These are phyloP conservation scores for Penicillium paradoxum DNA, from an alignment of 495 filamentous ascomycete species.

Conservation along the genomic window DNA sequence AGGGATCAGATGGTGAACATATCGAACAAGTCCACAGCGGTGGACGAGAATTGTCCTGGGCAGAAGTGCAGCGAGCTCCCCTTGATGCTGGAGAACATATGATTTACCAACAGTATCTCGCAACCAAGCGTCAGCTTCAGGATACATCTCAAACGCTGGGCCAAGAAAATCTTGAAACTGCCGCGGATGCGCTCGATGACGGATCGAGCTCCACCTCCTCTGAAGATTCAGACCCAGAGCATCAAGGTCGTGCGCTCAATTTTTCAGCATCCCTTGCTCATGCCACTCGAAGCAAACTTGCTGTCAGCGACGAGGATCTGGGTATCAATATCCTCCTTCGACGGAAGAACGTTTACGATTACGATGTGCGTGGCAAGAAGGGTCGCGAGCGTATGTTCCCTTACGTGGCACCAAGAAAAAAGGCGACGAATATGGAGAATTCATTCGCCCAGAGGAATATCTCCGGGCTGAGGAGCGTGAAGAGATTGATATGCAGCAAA, in stretches of 20 bases:
- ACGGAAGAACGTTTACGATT: conserved; percentile 82
- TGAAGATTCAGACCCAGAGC: conserved; percentile 83
- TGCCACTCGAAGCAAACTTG: conserved; percentile 74
- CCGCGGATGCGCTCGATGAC: conserved; percentile 79
- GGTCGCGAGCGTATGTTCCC: conserved; percentile 93
- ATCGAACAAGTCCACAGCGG: conserved; percentile 61
- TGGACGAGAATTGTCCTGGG: conserved; percentile 56
- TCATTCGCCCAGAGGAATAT: conserved; percentile 90
- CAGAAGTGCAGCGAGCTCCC: conserved; percentile 54
- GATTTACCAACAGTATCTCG: conserved; percentile 86
- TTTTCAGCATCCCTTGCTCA: conserved; percentile 76
- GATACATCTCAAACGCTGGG: conserved; percentile 65
- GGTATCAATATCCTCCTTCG: conserved; percentile 90
- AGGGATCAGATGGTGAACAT: conserved; percentile 51
- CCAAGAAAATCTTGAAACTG: conserved; percentile 57
- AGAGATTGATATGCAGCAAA: conserved; percentile 61
- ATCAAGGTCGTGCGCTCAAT: conserved; percentile 89
- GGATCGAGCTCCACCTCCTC: conserved; percentile 75
- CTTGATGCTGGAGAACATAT: conserved; percentile 69
- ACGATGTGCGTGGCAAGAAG: conserved; percentile 86
- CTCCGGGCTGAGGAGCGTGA: conserved; percentile 90
- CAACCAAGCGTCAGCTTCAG: conserved; percentile 74
- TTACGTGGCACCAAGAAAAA: conserved; percentile 73
- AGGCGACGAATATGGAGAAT: conserved; percentile 85
- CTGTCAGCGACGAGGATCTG: conserved; percentile 76